Evolutionary conservation across 2,329 filamentous ascomycete species (phyloP), one percentile per base, ranked within the genome.

Genomic region (Aspergillus awamori): DNA sequence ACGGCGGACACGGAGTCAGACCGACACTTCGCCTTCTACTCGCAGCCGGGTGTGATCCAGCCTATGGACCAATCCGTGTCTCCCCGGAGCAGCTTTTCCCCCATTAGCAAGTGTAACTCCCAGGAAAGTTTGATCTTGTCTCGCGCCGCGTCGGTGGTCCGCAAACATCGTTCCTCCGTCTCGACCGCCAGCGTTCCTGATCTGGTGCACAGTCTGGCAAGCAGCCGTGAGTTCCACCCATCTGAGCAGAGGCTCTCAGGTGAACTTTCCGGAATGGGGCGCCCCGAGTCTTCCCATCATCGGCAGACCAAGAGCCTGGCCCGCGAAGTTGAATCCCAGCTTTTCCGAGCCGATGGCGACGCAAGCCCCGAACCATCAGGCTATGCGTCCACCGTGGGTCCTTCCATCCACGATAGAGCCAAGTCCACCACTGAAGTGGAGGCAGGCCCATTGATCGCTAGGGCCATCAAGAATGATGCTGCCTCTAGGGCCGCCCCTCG

Each of bases 71-170:
- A 74, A 52, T 66, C 71, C n/a, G 66, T 72, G 54, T 79, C 77
- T 39, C 74, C 76, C 3, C 80, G 81, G 26, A 83, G 79, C 67
- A 83, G 82, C 65, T 79, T 78, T 59, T 81, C 82, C 2, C 80
- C 80, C 13, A 81, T 83, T 55, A 85, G 83, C 77, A 84, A 84
- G 63, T 82, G 81, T 65, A 84, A 82, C 69, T 86, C 83, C 5
- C 83, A 85, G 60, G 83, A 86, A 68, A 85, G 83, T 69, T 80
- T 84, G 63, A 78, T 84, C 43, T 74, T 83, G 56, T 84, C 83
- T 6, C 78, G 78, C 43, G 78, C 79, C 8, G 77, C 78, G n/a
- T 81, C 79, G 0, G 76, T 80, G 58, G 77, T 75, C 41, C 78
- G 79, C 51, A 81, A 81, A 58, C 79, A 80, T 65, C 77, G 79